Percentiles rank a stretch among this genome's conserved stretches.
These are phyloP conservation scores for Microbotryomycetes sp. DNA, from an alignment of 1,284 basidiomycete genomes.

Conservation along the genomic window DNA sequence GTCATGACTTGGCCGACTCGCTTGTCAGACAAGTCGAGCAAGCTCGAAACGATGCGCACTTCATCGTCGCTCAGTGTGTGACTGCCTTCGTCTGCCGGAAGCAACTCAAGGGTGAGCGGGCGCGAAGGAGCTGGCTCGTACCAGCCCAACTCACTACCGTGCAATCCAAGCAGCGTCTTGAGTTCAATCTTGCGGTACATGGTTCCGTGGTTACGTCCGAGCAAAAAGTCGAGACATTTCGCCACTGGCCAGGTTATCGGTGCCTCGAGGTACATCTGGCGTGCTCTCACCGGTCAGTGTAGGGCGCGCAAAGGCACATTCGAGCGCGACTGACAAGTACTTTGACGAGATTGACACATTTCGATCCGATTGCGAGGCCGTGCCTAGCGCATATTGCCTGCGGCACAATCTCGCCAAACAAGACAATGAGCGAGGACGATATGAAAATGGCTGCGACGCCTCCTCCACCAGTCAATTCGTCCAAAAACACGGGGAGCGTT, in stretches of 20 bases:
- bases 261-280: slow-evolving; percentile 37
- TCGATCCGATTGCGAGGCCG: slow-evolving; percentile 47
- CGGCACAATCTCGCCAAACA: slow-evolving; percentile 37
- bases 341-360: slow-evolving; percentile 46
- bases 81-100: slow-evolving; percentile 31
- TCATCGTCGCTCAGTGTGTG: slow-evolving; percentile 41
- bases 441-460: background rate
- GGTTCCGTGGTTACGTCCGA: slow-evolving; percentile 46
- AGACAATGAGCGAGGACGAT: background rate
- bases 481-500: slow-evolving; percentile 41
- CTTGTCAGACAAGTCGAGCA: slow-evolving; percentile 12
- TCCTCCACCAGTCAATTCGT: background rate
- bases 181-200: slow-evolving; percentile 43
- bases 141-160: slow-evolving; percentile 39
- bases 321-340: slow-evolving; percentile 40
- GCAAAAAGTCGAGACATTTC: slow-evolving; percentile 43
- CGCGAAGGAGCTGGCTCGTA: no score
- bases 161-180: slow-evolving; percentile 42
- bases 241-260: slow-evolving; percentile 39
- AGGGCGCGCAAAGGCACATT: slow-evolving; percentile 36
- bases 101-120: no score
- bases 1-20: slow-evolving; percentile 42
- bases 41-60: slow-evolving; percentile 37
- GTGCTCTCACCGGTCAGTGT: background rate
- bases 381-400: slow-evolving; percentile 47